Conservation (phyloP, 225 moss, liverwort and hornwort genomes). For the Pseudisothecium myosuroides region DNA sequence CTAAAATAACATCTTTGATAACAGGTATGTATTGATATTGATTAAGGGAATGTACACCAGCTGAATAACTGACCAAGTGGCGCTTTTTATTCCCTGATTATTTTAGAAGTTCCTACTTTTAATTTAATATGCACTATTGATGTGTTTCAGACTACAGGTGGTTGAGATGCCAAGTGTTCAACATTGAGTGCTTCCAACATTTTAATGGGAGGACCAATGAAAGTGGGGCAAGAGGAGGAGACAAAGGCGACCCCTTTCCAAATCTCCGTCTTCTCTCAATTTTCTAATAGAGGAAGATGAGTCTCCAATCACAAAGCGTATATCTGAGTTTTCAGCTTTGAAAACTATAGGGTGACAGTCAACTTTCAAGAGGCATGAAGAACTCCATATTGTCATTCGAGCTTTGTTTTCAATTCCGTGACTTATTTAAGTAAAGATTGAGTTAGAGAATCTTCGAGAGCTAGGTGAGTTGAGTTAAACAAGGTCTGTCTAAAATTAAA, state of each 20-base stretch:
- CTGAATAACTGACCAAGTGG: neutral
- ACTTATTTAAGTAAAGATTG: neutral
- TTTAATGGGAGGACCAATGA: neutral
- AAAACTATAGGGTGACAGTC: neutral
- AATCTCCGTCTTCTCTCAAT: neutral
- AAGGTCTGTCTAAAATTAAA: neutral
- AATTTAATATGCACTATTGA: neutral
- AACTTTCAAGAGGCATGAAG: neutral
- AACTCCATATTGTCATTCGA: neutral
- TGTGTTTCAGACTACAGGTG: neutral
- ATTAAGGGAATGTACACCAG: neutral
- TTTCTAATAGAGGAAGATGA: neutral
- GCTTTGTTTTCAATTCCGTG: neutral
- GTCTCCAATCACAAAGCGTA: neutral
- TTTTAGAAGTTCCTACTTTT: neutral
- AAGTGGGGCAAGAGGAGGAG: neutral
- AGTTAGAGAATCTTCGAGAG: neutral
- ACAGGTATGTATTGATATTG: neutral
- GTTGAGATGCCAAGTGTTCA: neutral
- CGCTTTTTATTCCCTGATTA: neutral
- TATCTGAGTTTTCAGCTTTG: neutral
- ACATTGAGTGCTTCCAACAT: neutral
- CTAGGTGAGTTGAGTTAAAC: neutral
- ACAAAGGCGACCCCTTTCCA: neutral
- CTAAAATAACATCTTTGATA: neutral